Base-by-base conservation (phyloP, 2,329 filamentous ascomycete genomes). In the Pseudogymnoascus sp. region DNA sequence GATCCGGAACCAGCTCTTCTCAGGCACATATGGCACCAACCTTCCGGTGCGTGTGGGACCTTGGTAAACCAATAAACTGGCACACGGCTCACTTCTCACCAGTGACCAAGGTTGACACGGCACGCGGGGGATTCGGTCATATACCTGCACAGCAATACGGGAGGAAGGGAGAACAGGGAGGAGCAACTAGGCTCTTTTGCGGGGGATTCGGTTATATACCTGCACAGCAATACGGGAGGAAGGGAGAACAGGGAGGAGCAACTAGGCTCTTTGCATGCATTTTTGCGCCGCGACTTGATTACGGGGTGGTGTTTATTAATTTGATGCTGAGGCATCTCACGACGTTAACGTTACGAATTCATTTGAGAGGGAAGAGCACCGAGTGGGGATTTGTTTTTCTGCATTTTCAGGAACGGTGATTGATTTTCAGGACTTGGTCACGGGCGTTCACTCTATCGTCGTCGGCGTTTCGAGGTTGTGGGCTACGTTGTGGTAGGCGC, bases 1-100 rank as follows among this genome's bases (percentile, higher is more conserved):
- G 10, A 85, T 87, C 52, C 76, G 85, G 31, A 83, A 84, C 70
- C 83, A 87, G 72, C 75, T 88, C 31, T 78, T 87, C 68, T 83
- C 81, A 64, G 83, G 83, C 49, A 79, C 80, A 3, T 87, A 84
- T 65, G 81, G 82, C 35, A 76, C 83, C 59, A 69, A 67, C 61
- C 62, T 68, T 26, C 79, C 84, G 7, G 84, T 88, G 26, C 77
- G 80, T 60, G 84, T 87, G 63, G 85, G 85, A n/a, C 82, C 81
- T 12, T 86, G 81, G 81, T 86, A 81, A 72, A 62, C 10, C 26
- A 23, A 35, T 31, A 33, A 38, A 41, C n/a, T n/a, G 60, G 29
- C 29, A n/a, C 16, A 11, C 35, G 21, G 49, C 26, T 55, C 49
- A 55, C 49, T 7, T 55, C 49, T 55, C 29, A 33, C 49, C 49